Percentiles rank a stretch among this genome's conserved stretches.
Evolutionary conservation across 169 alveolate species (phyloP).

Genomic region (Theileria annulata): DNA sequence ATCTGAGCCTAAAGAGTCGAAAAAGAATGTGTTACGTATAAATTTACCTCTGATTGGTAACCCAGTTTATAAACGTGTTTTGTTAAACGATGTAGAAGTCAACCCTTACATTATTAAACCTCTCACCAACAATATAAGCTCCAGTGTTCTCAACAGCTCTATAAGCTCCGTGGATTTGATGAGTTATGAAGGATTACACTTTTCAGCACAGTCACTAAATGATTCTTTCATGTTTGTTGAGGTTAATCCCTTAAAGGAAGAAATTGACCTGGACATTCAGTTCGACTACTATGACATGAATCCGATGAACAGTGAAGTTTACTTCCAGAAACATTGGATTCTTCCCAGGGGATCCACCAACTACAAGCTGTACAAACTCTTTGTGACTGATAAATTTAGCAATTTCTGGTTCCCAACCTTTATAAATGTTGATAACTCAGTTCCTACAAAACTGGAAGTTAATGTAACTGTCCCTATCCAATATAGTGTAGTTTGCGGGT

Average conservation of each 20-base stretch:
- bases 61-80: slow-evolving; percentile 41
- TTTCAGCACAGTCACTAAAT: slow-evolving; percentile 40
- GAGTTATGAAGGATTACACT: slow-evolving; percentile 57
- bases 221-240: slow-evolving; percentile 49
- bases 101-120: slow-evolving; percentile 27
- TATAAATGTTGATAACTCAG: not conserved
- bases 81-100: slow-evolving; percentile 45
- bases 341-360: slow-evolving; percentile 66
- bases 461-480: slow-evolving; percentile 47
- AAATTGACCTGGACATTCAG: slow-evolving; percentile 30
- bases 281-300: slow-evolving; percentile 51
- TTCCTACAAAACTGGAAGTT: slow-evolving; percentile 23
- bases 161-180: slow-evolving; percentile 45
- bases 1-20: not conserved
- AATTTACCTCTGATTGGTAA: slow-evolving; percentile 29
- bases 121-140: slow-evolving; percentile 15
- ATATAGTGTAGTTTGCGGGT: slow-evolving; percentile 55
- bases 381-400: slow-evolving; percentile 23
- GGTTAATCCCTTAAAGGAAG: slow-evolving; percentile 3
- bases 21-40: slow-evolving; percentile 21
- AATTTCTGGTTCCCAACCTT: slow-evolving; percentile 59
- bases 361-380: slow-evolving; percentile 27
- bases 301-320: slow-evolving; percentile 27
- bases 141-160: slow-evolving; percentile 24
- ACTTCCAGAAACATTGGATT: slow-evolving; percentile 55